A percentile compares a stretch with the other conserved stretches of the same genome.
Evolutionary conservation across 129 eudicot genomes (phyloP).

Genomic region (Erigeron canadensis): DNA sequence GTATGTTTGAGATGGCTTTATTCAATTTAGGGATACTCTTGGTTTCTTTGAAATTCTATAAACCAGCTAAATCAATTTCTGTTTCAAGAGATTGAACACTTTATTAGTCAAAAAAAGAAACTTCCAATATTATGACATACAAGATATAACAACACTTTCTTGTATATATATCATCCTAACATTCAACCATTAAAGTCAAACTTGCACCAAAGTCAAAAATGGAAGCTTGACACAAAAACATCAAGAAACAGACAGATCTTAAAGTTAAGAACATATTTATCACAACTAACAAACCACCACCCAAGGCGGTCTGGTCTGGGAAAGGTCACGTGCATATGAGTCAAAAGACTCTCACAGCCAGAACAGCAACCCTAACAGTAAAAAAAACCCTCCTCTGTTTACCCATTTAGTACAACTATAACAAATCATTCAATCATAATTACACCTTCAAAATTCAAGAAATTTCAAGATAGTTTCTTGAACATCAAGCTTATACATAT

Average conservation of each 20-base stretch:
- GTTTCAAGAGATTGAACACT: conserved; percentile 29
- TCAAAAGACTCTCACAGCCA: too few relatives aligned
- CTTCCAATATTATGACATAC: not conserved
- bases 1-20: conserved; percentile 13
- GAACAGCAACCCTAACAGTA: too few relatives aligned
- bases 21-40: conserved; percentile 2
- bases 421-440: not conserved
- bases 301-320: too few relatives aligned
- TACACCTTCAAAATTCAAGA: not conserved
- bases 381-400: too few relatives aligned
- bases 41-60: conserved; percentile 13
- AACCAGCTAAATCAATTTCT: conserved; percentile 33
- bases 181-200: conserved; percentile 24
- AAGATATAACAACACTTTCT: conserved; percentile 14
- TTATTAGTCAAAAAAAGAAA: conserved; percentile 22
- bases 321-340: too few relatives aligned
- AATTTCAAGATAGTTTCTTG: conserved; percentile 13
- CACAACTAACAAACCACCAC: not conserved
- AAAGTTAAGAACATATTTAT: not conserved
- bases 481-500: not conserved
- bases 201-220: conserved; percentile 19
- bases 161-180: conserved; percentile 5
- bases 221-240: conserved; percentile 24
- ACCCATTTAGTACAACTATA: not conserved
- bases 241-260: conserved; percentile 33